phyloP scores from a whole-genome alignment of 73 alveolate species.

The Paramecium sonneborni region DNA sequence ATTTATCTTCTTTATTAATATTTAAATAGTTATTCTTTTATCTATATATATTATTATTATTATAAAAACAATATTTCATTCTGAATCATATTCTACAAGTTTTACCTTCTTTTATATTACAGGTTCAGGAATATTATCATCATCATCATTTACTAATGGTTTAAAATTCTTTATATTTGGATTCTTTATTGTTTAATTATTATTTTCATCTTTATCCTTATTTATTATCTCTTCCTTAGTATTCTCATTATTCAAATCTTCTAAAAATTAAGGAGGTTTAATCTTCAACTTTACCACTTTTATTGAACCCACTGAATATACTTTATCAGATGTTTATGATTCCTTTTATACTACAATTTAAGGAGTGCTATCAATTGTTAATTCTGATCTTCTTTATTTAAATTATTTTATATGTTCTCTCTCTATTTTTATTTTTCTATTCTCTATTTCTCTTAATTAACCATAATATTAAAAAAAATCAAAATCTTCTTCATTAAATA shows the following conservation, averaged over 20 bases:
- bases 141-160: background rate
- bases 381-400: background rate
- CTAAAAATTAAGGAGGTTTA: background rate
- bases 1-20: background rate
- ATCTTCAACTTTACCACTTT: background rate
- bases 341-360: constrained; percentile 39
- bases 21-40: background rate
- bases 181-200: background rate
- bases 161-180: background rate
- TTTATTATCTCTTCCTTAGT: background rate
- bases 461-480: constrained; percentile 51
- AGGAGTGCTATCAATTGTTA: constrained; percentile 32
- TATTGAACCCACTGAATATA: background rate
- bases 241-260: background rate
- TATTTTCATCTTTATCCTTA: background rate
- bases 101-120: background rate
- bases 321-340: background rate
- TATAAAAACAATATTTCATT: background rate
- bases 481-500: constrained; percentile 51
- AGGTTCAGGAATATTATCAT: background rate
- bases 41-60: background rate
- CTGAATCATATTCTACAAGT: background rate
- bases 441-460: constrained; percentile 31
- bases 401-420: constrained; percentile 34
- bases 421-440: constrained; percentile 43